phyloP scores from a whole-genome alignment of 73 alveolate species.

The Blepharisma japonicum region DNA sequence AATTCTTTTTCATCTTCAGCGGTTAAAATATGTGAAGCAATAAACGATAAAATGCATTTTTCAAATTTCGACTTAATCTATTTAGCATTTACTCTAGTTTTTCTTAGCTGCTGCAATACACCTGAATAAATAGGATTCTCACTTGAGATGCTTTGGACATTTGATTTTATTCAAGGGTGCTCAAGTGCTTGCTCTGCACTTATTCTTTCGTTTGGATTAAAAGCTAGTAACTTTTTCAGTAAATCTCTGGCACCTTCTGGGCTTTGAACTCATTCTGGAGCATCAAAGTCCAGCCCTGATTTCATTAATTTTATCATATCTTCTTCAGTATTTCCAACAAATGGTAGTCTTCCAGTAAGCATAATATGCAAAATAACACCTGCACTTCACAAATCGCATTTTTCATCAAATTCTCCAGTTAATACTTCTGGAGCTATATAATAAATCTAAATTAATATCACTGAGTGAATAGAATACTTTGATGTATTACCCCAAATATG shows the following conservation, averaged over 20 bases:
- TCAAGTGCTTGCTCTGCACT: neutral
- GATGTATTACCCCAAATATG: neutral
- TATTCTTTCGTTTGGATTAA: neutral
- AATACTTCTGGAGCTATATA: conserved; percentile 77
- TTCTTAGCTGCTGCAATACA: neutral
- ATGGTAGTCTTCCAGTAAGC: neutral
- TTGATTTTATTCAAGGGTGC: neutral
- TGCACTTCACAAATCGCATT: conserved; percentile 1
- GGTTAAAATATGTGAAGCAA: neutral
- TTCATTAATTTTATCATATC: neutral
- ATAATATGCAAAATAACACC: neutral
- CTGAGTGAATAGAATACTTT: neutral
- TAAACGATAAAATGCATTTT: neutral
- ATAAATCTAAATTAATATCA: neutral
- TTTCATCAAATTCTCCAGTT: conserved; percentile 54
- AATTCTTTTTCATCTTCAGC: neutral
- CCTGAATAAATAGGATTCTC: neutral
- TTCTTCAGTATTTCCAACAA: neutral
- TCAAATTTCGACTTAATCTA: neutral
- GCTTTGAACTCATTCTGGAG: neutral
- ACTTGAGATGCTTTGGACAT: neutral
- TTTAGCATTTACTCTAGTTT: neutral
- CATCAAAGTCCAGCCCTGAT: neutral
- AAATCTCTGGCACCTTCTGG: neutral
- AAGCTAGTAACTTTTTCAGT: neutral